Conservation (phyloP, 192 early-diverging fungal species). For the Coemansia sp. region DNA sequence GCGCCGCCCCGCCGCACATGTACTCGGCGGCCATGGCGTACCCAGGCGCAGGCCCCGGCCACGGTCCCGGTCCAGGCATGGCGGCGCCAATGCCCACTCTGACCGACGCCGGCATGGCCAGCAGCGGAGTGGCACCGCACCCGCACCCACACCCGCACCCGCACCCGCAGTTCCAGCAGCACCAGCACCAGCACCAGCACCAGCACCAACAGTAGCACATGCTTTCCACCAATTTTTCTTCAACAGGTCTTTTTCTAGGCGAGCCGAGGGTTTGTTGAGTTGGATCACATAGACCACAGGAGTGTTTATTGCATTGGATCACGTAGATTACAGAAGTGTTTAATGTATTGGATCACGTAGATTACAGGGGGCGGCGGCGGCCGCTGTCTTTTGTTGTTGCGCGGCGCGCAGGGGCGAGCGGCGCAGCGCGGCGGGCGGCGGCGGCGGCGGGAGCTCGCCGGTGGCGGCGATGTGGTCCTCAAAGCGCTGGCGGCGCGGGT, state of each 20-base stretch:
- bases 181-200: slow-evolving; percentile 6
- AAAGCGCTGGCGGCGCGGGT: slow-evolving; percentile 35
- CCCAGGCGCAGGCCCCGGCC: neutral
- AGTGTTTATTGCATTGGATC: no score
- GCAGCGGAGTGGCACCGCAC: neutral
- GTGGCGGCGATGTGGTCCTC: slow-evolving; percentile 42
- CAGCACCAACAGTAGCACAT: neutral
- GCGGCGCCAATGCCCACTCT: no score
- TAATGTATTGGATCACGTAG: no score
- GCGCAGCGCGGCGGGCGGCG: neutral
- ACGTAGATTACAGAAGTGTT: no score
- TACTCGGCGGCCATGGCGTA: slow-evolving; percentile 17
- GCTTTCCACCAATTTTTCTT: neutral
- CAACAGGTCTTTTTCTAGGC: neutral
- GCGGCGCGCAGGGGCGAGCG: slow-evolving; percentile 23
- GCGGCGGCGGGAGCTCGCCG: slow-evolving; percentile 19
- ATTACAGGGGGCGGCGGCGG: no score
- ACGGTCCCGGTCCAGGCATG: no score
- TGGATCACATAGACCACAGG: no score
- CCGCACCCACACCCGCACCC: neutral
- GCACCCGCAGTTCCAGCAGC: slow-evolving; percentile 9
- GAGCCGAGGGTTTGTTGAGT: no score
- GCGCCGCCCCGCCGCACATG: slow-evolving; percentile 20
- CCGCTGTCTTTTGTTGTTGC: slow-evolving; percentile 8
- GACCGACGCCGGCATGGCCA: neutral